Conservation (phyloP, 2,329 filamentous ascomycete species). For the Ophiostoma montium region DNA sequence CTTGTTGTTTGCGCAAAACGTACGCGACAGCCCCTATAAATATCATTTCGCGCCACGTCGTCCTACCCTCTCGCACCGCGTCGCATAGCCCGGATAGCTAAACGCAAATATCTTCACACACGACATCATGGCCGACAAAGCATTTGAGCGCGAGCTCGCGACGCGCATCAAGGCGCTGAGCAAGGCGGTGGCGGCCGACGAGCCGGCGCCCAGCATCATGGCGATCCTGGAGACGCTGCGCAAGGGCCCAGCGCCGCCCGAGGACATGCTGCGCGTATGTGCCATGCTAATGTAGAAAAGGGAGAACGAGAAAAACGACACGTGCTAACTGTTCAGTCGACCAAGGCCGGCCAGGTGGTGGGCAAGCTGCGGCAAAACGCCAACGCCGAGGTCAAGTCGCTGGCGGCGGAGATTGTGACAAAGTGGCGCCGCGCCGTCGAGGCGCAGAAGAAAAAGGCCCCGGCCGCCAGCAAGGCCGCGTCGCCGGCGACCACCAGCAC, state of each 20-base stretch:
- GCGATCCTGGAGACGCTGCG: conserved; percentile 65
- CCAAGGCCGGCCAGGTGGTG: conserved; percentile 81
- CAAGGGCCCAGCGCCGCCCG: conserved; percentile 67
- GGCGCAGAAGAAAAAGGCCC: conserved; percentile 35
- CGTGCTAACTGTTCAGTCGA: conserved; percentile 37
- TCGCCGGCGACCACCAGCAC: conserved; percentile 28
- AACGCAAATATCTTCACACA: too few species aligned
- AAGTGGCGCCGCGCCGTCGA: conserved; percentile 79
- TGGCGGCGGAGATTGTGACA: conserved; percentile 68
- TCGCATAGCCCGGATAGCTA: too few species aligned
- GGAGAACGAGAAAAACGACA: too few species aligned
- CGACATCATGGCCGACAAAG: conserved; percentile 2
- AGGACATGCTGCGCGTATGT: conserved; percentile 41
- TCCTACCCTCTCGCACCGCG: too few species aligned
- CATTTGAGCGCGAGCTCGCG: conserved; percentile 65
- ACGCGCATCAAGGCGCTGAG: conserved; percentile 62
- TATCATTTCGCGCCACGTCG: too few species aligned
- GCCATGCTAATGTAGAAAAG: too few species aligned
- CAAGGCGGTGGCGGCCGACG: conserved; percentile 63
- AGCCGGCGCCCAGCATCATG: conserved; percentile 58
- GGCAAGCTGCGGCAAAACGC: conserved; percentile 65
- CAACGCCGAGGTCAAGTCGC: conserved; percentile 65
- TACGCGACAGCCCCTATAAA: too few species aligned
- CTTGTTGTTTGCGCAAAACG: too few species aligned
- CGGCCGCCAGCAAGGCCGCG: conserved; percentile 11